Base-by-base conservation (phyloP, 768 basidiomycete genomes). In the Panaeolus cyanescens region DNA sequence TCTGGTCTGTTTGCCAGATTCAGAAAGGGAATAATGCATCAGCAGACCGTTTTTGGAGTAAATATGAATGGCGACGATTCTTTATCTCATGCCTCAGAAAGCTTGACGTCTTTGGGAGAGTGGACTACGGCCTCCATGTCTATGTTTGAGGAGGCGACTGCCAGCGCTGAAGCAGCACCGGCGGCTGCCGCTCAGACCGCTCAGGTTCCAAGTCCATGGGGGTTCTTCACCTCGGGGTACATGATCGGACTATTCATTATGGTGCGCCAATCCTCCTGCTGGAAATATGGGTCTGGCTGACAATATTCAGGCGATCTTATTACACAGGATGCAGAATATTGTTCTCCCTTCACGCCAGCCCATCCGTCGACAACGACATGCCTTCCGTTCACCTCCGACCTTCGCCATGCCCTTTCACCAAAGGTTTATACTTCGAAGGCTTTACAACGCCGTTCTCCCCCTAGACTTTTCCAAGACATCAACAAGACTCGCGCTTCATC, bases 321-420 rank as follows among this genome's bases (percentile, higher is more conserved):
- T 92, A 60, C 89, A 92, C 65, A 83, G 91, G 30, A 89, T 93
- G 60, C 91, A 92, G 66, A 87, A 92, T 70, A 84, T 91, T 40
- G 86, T 92, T 45, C 85, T 90, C 0, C 91, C 91, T 12, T 83
- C 88, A 33, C 83, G 83, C 2, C 72, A 73, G 13, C 67, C 73
- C 15, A 40, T 63, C 28, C 68, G 67, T 13, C 70, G 68, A 25
- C 65, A 65, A n/a, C 61, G 71, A 69, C 36, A 73, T 72, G 36
- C 68, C 67, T 55, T 64, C 61, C 57, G 73, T 3, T 69, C 69
- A 68, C 50, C 71, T 62, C 59, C 59, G 10, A 56, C 58, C 50
- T 65, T 62, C 19, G 55, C 62, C 19, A 61, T 31, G 59, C 67
- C 62, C 40, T 68, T 45, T 63, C 63, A 62, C 30, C 65, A 61